These are phyloP conservation scores for Cicer bijugum DNA, from an alignment of 306 rosid species.

Conservation along the genomic window DNA sequence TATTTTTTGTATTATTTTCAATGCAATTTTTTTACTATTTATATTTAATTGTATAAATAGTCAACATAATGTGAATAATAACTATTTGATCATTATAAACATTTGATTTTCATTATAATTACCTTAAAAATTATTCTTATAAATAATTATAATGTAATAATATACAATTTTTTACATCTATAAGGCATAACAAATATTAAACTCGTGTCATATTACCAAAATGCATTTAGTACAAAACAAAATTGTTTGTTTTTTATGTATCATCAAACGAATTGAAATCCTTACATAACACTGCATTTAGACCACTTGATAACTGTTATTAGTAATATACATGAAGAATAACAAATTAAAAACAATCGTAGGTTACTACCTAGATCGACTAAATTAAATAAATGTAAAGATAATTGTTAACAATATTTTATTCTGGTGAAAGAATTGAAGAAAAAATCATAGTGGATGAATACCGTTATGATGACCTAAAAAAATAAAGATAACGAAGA, in stretches of 20 bases:
- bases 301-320: not conserved
- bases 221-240: not conserved
- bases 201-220: no score
- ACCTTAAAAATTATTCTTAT: no score
- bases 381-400: not conserved
- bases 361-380: not conserved
- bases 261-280: not conserved
- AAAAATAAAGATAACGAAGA: conserved; percentile 29
- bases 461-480: conserved; percentile 37
- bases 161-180: no score
- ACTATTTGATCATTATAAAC: no score
- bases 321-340: not conserved
- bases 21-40: no score
- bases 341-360: not conserved
- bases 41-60: no score
- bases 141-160: no score
- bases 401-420: conserved; percentile 6
- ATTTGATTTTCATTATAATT: no score
- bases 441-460: not conserved
- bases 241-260: not conserved
- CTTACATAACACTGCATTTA: conserved; percentile 6
- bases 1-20: no score
- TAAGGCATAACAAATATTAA: no score
- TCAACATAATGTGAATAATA: no score
- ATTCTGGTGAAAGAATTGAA: not conserved